Evolutionary conservation across 108 stramenopile genomes (phyloP), one percentile per base, ranked within the genome.

Genomic region (Skeletonema marinoi): DNA sequence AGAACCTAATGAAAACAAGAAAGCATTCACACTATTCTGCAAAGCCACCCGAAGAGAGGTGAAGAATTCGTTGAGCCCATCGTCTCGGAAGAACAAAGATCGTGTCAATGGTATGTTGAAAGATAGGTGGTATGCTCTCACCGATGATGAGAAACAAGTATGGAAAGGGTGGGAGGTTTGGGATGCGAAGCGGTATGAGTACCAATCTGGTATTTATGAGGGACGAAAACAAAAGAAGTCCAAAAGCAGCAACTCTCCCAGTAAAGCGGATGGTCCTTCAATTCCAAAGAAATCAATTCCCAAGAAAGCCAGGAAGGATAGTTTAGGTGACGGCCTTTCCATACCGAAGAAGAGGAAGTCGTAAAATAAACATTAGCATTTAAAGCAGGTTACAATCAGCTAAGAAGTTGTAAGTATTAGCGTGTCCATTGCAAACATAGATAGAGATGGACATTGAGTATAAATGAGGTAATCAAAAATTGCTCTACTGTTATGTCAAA

Each of bases 21-120:
- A 91, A 64, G 89, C 95, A 21, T 96, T 96, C 75, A 91, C 95
- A 29, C 84, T 89, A 5, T 96, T 92, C 74, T 96, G 95, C 65
- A 84, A 79, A 11, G 41, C 66, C 12, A 89, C 80, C 3, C 77
- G 95, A 16, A 88, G 83, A 61, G 87, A 88, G 50, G 88, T 93
- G 13, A 96, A 96, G 75, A 73, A 70, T 46, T 85, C 91, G 1
- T 62, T 96, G 58, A 63, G 64, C 63, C 76, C 88, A 4, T 78
- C 67, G 21, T 78, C 84, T 12, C 86, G 91, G 31, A 90, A 91
- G 41, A 74, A 96, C 66, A 96, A 93, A 77, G 86, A 89, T 50
- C 85, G 81, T 44, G 82, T 95, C 44, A 84, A 95, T 60, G 78
- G 78, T 29, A 80, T 88, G 6, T 68, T 95, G 44, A 87, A 84